Percentiles rank a stretch among this genome's conserved stretches.
These are phyloP conservation scores for Aspergillus tamarii DNA, from an alignment of 2,329 filamentous ascomycete genomes.

Conservation along the genomic window DNA sequence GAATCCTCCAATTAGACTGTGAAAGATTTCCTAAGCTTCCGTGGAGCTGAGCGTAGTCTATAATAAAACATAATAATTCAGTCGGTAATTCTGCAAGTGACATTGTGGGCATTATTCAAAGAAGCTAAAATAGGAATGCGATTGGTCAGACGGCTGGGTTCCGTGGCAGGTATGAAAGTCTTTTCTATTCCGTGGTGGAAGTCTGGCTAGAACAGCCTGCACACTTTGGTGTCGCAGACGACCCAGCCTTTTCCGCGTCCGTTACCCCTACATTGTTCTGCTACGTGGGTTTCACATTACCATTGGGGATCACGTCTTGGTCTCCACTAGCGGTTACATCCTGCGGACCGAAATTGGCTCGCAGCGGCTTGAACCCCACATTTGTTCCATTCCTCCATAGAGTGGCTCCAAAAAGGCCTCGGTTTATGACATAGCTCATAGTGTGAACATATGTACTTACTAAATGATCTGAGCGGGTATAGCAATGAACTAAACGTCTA, in stretches of 20 bases:
- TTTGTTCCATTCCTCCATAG: not conserved
- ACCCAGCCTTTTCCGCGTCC: constrained; percentile 1
- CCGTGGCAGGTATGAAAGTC: not conserved
- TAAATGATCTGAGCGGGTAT: not conserved
- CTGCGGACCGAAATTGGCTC: constrained; percentile 5
- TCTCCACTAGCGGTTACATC: not conserved
- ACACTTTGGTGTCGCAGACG: constrained; percentile 4
- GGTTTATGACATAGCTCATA: not conserved
- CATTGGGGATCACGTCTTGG: not conserved
- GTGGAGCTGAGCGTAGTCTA: constrained; percentile 1
- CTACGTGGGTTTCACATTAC: not conserved
- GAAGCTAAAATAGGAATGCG: not conserved
- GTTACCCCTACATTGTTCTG: not conserved
- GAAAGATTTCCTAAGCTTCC: constrained; percentile 5
- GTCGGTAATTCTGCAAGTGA: constrained; percentile 2
- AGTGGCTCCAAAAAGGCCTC: not conserved
- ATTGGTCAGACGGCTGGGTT: not conserved
- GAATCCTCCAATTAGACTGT: constrained; percentile 5
- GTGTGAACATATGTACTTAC: not conserved
- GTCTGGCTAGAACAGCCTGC: not conserved
- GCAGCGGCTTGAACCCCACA: not conserved
- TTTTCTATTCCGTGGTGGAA: constrained; percentile 2
- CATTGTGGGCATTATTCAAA: constrained; percentile 4
- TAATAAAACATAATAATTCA: constrained; percentile 6
- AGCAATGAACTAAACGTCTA: not conserved